A percentile compares a stretch with the other conserved stretches of the same genome.
Conservation (phyloP, 257 asterid species). For the Solanum pennellii region DNA sequence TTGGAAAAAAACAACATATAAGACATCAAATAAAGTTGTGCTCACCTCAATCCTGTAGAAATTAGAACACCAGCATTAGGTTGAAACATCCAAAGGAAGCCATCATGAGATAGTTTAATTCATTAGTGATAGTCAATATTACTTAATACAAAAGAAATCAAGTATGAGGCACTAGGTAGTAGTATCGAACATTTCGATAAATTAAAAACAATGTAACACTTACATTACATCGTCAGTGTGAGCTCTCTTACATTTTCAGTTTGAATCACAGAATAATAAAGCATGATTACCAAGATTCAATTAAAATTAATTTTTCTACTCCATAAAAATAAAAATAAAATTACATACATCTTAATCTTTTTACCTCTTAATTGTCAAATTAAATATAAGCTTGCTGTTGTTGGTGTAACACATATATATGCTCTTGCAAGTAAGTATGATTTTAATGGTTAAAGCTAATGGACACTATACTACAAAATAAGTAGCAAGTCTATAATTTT, state of each 20-base stretch:
- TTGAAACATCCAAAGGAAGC: neutral
- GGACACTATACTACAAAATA: too few species aligned
- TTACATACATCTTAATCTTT: too few species aligned
- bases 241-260: neutral
- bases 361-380: too few species aligned
- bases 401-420: too few species aligned
- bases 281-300: too few species aligned
- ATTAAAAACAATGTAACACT: neutral
- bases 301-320: too few species aligned
- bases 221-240: fast-evolving
- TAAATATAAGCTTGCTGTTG: too few species aligned
- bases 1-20: neutral
- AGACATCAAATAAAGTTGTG: neutral
- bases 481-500: neutral
- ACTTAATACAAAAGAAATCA: neutral
- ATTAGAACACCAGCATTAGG: neutral
- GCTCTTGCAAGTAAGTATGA: too few species aligned
- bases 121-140: neutral
- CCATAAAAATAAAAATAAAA: too few species aligned
- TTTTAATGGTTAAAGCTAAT: too few species aligned
- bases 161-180: neutral
- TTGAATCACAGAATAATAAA: too few species aligned
- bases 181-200: neutral
- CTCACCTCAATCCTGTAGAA: neutral
- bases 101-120: neutral